These are phyloP conservation scores for Calocybe gambosa DNA, from an alignment of 1,284 basidiomycete species.

Conservation along the genomic window DNA sequence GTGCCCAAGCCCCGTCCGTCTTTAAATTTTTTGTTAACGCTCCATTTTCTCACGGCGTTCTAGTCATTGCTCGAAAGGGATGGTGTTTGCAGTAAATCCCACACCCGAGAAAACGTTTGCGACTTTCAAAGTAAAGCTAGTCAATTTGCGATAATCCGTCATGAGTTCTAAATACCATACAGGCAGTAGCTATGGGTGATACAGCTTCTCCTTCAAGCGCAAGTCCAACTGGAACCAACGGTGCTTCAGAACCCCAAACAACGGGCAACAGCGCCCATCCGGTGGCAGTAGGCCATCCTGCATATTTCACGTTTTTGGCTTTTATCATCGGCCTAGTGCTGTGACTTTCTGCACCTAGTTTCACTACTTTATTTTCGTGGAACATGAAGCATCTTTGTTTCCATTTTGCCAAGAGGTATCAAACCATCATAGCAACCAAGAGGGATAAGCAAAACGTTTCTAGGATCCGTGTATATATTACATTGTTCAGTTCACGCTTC, in stretches of 20 bases:
- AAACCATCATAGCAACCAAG: background rate
- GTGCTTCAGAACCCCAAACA: background rate
- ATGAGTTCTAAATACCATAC: background rate
- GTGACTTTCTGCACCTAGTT: constrained; percentile 1
- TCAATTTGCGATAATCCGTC: background rate
- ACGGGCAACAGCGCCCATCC: constrained; percentile 7
- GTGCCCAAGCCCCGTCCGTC: constrained; percentile 30
- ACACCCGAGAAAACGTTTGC: constrained; percentile 34
- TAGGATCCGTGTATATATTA: background rate
- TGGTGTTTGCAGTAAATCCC: constrained; percentile 47
- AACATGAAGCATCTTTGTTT: constrained; percentile 10
- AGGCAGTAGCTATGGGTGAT: constrained; percentile 11
- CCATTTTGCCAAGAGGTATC: background rate
- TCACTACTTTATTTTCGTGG: constrained; percentile 2
- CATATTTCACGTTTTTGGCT: constrained; percentile 8
- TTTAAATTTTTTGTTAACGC: background rate
- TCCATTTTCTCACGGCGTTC: background rate
- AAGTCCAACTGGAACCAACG: background rate
- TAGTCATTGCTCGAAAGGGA: constrained; percentile 35
- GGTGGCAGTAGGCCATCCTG: constrained; percentile 8
- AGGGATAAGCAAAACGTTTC: background rate
- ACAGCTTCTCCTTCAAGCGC: background rate
- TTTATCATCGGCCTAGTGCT: constrained; percentile 13
- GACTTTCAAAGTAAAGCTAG: constrained; percentile 29
- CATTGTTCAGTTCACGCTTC: constrained; percentile 18